phyloP scores from a whole-genome alignment of 306 rosid genomes.

The Luffa aegyptiaca region DNA sequence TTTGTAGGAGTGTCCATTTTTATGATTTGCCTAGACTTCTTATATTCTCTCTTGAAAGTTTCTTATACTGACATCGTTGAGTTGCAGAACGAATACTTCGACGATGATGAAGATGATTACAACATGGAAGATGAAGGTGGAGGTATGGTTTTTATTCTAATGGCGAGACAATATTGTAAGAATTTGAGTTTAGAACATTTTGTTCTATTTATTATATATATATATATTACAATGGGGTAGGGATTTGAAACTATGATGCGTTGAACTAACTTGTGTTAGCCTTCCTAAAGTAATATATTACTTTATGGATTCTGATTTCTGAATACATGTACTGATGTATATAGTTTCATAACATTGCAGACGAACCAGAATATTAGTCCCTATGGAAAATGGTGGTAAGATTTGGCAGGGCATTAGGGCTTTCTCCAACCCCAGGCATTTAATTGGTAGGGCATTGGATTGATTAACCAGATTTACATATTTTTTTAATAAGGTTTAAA shows the following conservation, averaged over 20 bases:
- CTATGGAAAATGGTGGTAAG: not conserved
- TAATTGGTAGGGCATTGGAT: not conserved
- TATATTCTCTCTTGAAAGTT: not conserved
- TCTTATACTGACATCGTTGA: not conserved
- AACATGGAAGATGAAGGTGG: slow-evolving; percentile 14
- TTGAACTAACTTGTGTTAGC: not conserved
- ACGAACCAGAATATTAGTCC: slow-evolving; percentile 6
- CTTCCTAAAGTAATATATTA: not conserved
- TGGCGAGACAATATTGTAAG: not conserved
- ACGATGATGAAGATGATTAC: slow-evolving; percentile 16
- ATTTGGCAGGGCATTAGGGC: not conserved
- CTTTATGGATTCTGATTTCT: not conserved
- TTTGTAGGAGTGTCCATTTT: not conserved
- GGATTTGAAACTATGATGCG: not conserved
- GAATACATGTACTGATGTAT: not conserved
- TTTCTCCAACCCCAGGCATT: not conserved
- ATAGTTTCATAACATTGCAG: not conserved
- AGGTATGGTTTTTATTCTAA: slow-evolving; percentile 4
- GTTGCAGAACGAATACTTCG: slow-evolving; percentile 7
- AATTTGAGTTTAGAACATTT: not conserved
- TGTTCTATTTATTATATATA: not conserved
- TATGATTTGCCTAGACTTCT: not conserved
- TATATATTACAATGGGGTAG: not conserved
- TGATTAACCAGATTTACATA: not conserved
- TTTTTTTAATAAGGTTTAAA: not conserved